Evolutionary conservation across 2,329 filamentous ascomycete species (phyloP).

Genomic region (Botrytis medusae): DNA sequence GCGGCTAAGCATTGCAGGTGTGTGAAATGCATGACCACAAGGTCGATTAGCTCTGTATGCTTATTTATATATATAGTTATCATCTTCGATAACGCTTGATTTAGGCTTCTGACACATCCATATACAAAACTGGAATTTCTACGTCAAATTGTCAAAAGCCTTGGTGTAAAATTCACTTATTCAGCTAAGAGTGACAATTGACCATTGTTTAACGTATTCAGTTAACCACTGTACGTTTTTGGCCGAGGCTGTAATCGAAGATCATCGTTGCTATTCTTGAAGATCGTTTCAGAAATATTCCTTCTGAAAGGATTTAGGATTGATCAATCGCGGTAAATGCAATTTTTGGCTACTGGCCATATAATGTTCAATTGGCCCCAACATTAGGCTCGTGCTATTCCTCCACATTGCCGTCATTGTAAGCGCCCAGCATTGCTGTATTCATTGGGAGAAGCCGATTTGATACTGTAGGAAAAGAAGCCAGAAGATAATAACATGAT

Average conservation of each 20-base stretch:
- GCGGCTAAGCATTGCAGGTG: conserved; percentile 3
- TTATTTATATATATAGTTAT: neutral
- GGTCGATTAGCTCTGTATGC: neutral
- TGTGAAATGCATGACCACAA: neutral
- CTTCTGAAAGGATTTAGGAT: neutral
- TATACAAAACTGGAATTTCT: neutral
- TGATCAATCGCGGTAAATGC: neutral
- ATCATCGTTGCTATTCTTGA: neutral
- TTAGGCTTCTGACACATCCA: neutral
- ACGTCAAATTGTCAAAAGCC: neutral
- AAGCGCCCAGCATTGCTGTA: neutral
- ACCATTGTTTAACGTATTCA: neutral
- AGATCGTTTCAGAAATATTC: conserved; percentile 6
- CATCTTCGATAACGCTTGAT: neutral
- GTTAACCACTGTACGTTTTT: neutral
- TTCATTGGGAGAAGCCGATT: no score
- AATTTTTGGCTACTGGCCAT: neutral
- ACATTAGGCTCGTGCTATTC: neutral
- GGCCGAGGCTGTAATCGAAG: neutral
- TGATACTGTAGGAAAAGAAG: neutral
- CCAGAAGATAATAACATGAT: neutral
- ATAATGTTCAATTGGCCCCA: neutral
- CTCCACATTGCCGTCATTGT: neutral
- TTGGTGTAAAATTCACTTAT: neutral
- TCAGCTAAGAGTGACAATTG: neutral